Conservation (phyloP, 2,329 filamentous ascomycete genomes). For the Diaporthe caulivora region DNA sequence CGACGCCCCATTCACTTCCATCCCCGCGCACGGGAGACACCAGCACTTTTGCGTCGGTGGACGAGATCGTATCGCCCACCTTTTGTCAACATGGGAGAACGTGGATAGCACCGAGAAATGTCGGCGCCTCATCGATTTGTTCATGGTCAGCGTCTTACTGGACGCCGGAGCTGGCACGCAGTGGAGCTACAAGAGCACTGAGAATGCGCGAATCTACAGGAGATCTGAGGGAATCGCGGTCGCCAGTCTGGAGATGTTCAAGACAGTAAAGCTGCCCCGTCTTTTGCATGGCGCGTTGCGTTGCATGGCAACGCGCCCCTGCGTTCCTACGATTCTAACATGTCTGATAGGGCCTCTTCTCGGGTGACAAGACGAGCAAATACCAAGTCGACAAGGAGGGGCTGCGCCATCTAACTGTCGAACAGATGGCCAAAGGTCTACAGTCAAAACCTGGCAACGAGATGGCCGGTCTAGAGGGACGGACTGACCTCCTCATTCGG, state of each 20-base stretch:
- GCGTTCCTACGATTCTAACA: conserved; percentile 21
- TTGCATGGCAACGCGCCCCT: background rate
- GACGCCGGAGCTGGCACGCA: conserved; percentile 90
- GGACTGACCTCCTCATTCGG: conserved; percentile 81
- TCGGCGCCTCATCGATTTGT: conserved; percentile 81
- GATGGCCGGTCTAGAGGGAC: conserved; percentile 86
- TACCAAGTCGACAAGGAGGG: conserved; percentile 91
- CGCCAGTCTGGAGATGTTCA: conserved; percentile 90
- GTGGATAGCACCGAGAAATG: conserved; percentile 81
- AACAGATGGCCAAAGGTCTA: conserved; percentile 82
- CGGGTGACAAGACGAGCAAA: conserved; percentile 82
- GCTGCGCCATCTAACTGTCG: conserved; percentile 78
- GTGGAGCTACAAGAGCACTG: conserved; percentile 94
- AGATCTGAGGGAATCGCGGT: conserved; percentile 91
- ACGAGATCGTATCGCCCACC: conserved; percentile 77
- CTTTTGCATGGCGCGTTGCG: too few relatives aligned
- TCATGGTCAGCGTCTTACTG: conserved; percentile 82
- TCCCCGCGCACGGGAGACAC: conserved; percentile 89
- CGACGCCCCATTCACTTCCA: conserved; percentile 68
- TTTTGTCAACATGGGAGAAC: conserved; percentile 74
- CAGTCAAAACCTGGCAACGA: conserved; percentile 86
- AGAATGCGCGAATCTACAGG: conserved; percentile 84
- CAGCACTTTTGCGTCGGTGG: conserved; percentile 89
- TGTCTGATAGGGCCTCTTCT: conserved; percentile 77
- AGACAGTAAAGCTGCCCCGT: conserved; percentile 62